Evolutionary conservation across 768 basidiomycete species (phyloP).

Genomic region (Serpula lacrymans): DNA sequence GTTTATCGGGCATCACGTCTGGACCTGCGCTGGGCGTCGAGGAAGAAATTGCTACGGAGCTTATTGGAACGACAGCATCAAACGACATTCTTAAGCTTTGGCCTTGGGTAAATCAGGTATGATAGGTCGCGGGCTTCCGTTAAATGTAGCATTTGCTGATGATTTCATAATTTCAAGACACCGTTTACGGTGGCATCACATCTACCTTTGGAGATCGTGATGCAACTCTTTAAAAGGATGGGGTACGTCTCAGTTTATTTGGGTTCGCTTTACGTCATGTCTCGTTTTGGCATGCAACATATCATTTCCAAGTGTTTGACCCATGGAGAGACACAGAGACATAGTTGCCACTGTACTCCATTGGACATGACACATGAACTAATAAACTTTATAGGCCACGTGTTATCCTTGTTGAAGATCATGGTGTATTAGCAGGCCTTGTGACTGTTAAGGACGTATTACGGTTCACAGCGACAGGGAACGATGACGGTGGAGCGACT

Average conservation of each 20-base stretch:
- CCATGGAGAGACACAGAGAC: too few relatives aligned
- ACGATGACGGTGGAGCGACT: slow-evolving; percentile 47
- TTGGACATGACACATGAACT: too few relatives aligned
- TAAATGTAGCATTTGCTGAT: not conserved
- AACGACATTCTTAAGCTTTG: slow-evolving; percentile 65
- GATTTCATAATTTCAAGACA: slow-evolving; percentile 49
- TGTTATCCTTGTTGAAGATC: slow-evolving; percentile 91
- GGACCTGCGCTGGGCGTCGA: slow-evolving; percentile 57
- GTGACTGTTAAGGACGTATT: slow-evolving; percentile 97
- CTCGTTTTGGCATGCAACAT: too few relatives aligned
- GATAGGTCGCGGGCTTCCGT: slow-evolving; percentile 6
- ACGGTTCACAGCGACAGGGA: slow-evolving; percentile 71
- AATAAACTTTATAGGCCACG: slow-evolving; percentile 63
- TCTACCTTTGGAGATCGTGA: slow-evolving; percentile 91
- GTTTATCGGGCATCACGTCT: slow-evolving; percentile 38
- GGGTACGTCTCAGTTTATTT: slow-evolving; percentile 61
- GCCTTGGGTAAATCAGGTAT: slow-evolving; percentile 94
- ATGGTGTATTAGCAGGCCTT: slow-evolving; percentile 77
- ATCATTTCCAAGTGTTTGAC: too few relatives aligned
- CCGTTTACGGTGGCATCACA: slow-evolving; percentile 91
- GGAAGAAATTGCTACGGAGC: slow-evolving; percentile 64
- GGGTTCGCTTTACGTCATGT: too few relatives aligned
- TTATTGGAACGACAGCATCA: slow-evolving; percentile 57
- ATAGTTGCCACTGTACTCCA: too few relatives aligned
- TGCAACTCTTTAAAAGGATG: slow-evolving; percentile 97